These are phyloP conservation scores for Colletotrichum chrysophilum DNA, from an alignment of 2,329 filamentous ascomycete species.

Conservation along the genomic window DNA sequence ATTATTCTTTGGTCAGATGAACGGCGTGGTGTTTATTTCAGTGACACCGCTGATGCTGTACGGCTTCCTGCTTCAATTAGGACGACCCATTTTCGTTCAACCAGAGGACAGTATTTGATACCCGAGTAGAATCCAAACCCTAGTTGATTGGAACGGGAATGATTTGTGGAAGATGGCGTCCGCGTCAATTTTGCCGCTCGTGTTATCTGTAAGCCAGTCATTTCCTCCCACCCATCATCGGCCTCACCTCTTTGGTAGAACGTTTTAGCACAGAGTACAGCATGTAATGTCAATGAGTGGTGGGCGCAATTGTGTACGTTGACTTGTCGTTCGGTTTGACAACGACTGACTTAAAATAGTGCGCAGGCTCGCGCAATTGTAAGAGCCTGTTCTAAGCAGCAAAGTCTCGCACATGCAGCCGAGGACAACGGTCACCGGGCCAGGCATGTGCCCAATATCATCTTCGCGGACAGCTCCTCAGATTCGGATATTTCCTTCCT, in stretches of 20 bases:
- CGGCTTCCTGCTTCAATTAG: not conserved
- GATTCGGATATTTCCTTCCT: not conserved
- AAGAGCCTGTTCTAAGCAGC: not conserved
- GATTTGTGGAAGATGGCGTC: conserved; percentile 4
- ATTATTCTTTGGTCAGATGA: not conserved
- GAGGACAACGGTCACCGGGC: not conserved
- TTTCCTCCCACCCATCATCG: not conserved
- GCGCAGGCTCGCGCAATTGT: not conserved
- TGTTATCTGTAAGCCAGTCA: not conserved
- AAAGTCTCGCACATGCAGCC: not conserved
- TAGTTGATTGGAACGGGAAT: not conserved
- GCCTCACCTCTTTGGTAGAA: not conserved
- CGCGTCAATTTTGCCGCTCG: not conserved
- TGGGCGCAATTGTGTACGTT: not conserved
- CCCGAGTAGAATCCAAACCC: not conserved
- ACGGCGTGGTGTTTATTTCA: not conserved
- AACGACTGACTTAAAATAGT: not conserved
- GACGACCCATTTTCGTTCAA: not conserved
- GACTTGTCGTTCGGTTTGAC: not conserved
- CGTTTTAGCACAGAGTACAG: not conserved
- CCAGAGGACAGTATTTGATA: not conserved
- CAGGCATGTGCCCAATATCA: not conserved
- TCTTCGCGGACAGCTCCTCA: not conserved
- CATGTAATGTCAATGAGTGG: not conserved
- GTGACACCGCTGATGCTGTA: not conserved